Evolutionary conservation across 441 rosid genomes (phyloP), one percentile per base, ranked within the genome.

Genomic region (Daphne laureola): DNA sequence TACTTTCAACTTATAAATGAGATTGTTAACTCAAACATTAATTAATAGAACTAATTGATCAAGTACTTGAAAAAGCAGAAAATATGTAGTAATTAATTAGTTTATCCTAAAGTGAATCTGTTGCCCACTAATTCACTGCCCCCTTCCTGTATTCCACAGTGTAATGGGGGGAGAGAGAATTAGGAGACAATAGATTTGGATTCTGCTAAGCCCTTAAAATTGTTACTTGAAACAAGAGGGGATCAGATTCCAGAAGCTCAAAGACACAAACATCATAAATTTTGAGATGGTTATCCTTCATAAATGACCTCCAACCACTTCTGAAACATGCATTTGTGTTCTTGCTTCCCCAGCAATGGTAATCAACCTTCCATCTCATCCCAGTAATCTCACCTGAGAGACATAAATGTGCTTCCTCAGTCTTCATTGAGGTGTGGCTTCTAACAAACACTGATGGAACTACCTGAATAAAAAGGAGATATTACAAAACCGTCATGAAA

Each of bases 191-290:
- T n/a, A n/a, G n/a, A n/a, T n/a, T n/a, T n/a, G n/a, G n/a, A n/a
- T n/a, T n/a, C n/a, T n/a, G n/a, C n/a, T n/a, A n/a, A n/a, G n/a
- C n/a, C n/a, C n/a, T n/a, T n/a, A n/a, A n/a, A n/a, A 67, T 53
- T 50, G 14, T 2, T 0, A 43, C 67, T 49, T 49, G 25, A 17
- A 23, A 8, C 25, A 50, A 42, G 45, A 50, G 51, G 17, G 51
- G 12, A 15, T 23, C 5, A 13, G 11, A 3, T 11, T 7, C 42
- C 18, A 51, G 40, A 40, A 74, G 57, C 64, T 70, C 63, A 44
- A 70, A 70, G 8, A 15, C 43, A 7, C 75, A 70, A 12, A 56
- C 15, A 46, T 73, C 64, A 38, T 64, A 62, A 12, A 47, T 55
- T 18, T 45, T 2, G 49, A 73, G 51, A 46, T 25, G 4, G 48